Percentiles rank a stretch among this genome's conserved stretches.
These are phyloP conservation scores for Fusarium sp. DNA, from an alignment of 2,329 filamentous ascomycete species.

Conservation along the genomic window DNA sequence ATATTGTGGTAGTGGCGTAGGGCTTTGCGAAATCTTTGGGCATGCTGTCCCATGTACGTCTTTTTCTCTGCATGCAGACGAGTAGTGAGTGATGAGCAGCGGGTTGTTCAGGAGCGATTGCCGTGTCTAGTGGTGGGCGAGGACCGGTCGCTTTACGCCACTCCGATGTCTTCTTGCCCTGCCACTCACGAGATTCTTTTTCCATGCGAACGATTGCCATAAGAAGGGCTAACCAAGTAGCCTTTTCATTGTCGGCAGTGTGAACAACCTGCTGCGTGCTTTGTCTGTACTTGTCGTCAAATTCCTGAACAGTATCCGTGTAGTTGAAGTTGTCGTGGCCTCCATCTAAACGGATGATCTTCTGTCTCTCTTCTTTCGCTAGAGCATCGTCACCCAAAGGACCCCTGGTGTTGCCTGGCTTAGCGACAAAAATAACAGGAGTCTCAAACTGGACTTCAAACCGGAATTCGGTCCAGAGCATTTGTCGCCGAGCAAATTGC, in stretches of 20 bases:
- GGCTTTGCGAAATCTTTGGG: slow-evolving; percentile 42
- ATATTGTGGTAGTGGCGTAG: slow-evolving; percentile 52
- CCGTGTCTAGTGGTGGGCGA: not conserved
- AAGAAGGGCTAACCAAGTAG: slow-evolving; percentile 35
- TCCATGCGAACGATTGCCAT: slow-evolving; percentile 40
- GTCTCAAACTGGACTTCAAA: slow-evolving; percentile 57
- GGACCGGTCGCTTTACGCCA: slow-evolving; percentile 28
- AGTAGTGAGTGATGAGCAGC: slow-evolving; percentile 28
- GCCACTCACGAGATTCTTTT: slow-evolving; percentile 39
- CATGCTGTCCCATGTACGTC: slow-evolving; percentile 40
- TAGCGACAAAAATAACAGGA: slow-evolving; percentile 57
- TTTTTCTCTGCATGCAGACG: slow-evolving; percentile 40
- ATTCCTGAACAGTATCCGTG: slow-evolving; percentile 33
- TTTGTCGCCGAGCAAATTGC: slow-evolving; percentile 47
- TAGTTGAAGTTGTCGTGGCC: slow-evolving; percentile 24
- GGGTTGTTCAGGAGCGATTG: not conserved
- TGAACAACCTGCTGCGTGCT: slow-evolving; percentile 36
- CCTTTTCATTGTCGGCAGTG: slow-evolving; percentile 39
- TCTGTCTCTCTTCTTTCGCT: slow-evolving; percentile 20
- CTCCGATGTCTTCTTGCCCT: slow-evolving; percentile 24
- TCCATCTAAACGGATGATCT: slow-evolving; percentile 35
- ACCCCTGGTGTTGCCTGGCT: slow-evolving; percentile 50
- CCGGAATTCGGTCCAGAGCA: slow-evolving; percentile 53
- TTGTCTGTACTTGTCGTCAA: slow-evolving; percentile 26
- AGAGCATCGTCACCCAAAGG: slow-evolving; percentile 35